These are phyloP conservation scores for Dalbergia cochinchinensis DNA, from an alignment of 306 rosid genomes.

Conservation along the genomic window DNA sequence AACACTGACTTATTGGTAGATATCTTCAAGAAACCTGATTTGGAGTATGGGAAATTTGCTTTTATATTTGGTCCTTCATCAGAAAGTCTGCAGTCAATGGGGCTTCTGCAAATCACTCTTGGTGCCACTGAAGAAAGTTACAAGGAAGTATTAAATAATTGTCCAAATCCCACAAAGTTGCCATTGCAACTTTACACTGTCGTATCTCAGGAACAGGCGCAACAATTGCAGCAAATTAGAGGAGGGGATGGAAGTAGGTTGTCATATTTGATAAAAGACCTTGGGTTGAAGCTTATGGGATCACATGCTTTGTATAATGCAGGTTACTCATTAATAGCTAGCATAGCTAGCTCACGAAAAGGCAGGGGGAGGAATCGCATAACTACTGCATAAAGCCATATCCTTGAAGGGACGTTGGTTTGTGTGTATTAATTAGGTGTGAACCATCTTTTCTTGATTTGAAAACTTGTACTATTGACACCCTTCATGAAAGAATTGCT, in stretches of 20 bases:
- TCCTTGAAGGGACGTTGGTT: slow-evolving; percentile 32
- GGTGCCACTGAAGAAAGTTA: slow-evolving; percentile 50
- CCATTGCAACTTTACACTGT: slow-evolving; percentile 71
- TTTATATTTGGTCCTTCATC: slow-evolving; percentile 66
- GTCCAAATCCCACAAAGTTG: slow-evolving; percentile 48
- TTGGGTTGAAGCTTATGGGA: slow-evolving; percentile 86
- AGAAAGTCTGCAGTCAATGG: slow-evolving; percentile 67
- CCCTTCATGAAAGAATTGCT: slow-evolving; percentile 16
- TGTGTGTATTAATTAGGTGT: slow-evolving; percentile 20
- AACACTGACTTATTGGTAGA: slow-evolving; percentile 58
- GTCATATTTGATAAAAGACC: slow-evolving; percentile 58
- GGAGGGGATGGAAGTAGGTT: slow-evolving; percentile 70
- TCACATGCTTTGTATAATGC: slow-evolving; percentile 55
- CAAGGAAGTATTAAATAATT: slow-evolving; percentile 47
- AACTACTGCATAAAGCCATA: slow-evolving; percentile 40
- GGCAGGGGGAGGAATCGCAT: slow-evolving; percentile 69
- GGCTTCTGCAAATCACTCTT: slow-evolving; percentile 69
- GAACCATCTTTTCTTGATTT: neutral
- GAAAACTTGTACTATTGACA: slow-evolving; percentile 12
- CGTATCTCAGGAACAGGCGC: slow-evolving; percentile 76
- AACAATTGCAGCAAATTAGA: slow-evolving; percentile 52
- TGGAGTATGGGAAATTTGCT: slow-evolving; percentile 67
- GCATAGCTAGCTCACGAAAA: slow-evolving; percentile 66
- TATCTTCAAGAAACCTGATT: slow-evolving; percentile 78
- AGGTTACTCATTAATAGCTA: slow-evolving; percentile 54